Percentiles rank a stretch among this genome's conserved stretches.
phyloP scores from a whole-genome alignment of 139 green algal genomes.

The Medakamo hakoo region DNA sequence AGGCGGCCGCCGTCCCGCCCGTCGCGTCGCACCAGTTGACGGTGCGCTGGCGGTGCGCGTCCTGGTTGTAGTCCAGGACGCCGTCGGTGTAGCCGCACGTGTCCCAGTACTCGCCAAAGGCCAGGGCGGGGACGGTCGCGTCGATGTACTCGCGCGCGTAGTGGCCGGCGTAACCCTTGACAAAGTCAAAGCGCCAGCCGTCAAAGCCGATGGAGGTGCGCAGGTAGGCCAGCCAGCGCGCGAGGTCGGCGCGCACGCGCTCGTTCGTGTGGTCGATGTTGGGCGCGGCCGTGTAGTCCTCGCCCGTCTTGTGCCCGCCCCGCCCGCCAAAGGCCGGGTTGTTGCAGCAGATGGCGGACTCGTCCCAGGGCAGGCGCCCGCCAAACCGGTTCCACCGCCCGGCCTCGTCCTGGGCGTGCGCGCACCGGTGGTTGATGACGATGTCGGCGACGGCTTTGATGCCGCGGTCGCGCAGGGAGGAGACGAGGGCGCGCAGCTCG shows the following conservation, averaged over 20 bases:
- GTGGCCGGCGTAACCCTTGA: slow-evolving; percentile 49
- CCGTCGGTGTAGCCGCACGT: slow-evolving; percentile 81
- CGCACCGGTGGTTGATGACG: slow-evolving; percentile 90
- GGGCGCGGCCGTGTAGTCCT: slow-evolving; percentile 80
- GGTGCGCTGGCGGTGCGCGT: slow-evolving; percentile 72
- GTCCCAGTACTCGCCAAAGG: slow-evolving; percentile 94
- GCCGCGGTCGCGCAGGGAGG: slow-evolving; percentile 31
- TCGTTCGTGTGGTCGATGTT: slow-evolving; percentile 89
- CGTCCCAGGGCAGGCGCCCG: slow-evolving; percentile 81
- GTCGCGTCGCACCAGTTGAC: slow-evolving; percentile 85
- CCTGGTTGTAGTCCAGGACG: slow-evolving; percentile 95
- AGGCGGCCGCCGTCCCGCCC: slow-evolving; percentile 69
- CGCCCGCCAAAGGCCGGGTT: slow-evolving; percentile 70
- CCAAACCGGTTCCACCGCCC: slow-evolving; percentile 79
- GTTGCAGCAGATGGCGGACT: slow-evolving; percentile 58
- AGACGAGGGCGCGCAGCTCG: slow-evolving; percentile 56
- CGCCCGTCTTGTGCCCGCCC: slow-evolving; percentile 54
- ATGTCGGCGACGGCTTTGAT: slow-evolving; percentile 87
- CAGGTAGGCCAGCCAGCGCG: slow-evolving; percentile 72
- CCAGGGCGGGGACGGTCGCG: slow-evolving; percentile 64
- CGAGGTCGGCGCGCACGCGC: slow-evolving; percentile 57
- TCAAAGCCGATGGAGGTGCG: slow-evolving; percentile 78
- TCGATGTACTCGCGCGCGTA: slow-evolving; percentile 66
- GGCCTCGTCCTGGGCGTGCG: slow-evolving; percentile 40
- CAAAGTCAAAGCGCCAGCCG: slow-evolving; percentile 90